Base-by-base conservation (phyloP, 805 yeast genomes). In the Cyberlindnera subsufficiens region DNA sequence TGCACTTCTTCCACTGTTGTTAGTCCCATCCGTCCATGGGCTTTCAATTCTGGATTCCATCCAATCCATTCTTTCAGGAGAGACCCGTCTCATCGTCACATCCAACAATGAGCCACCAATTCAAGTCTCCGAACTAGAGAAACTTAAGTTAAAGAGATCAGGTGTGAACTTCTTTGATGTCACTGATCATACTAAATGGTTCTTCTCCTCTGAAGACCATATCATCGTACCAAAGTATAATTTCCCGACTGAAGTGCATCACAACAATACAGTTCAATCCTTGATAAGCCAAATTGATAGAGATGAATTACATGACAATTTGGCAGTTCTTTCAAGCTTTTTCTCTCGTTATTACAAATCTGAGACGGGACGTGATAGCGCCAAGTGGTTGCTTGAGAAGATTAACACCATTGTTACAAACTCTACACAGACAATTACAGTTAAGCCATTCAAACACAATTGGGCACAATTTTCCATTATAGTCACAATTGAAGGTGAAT, bases 381-480 rank as follows among this genome's bases (percentile, higher is more conserved):
- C 95, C 7, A 56, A 71, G 39, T 87, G 95, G 93, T 67, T 89
- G 39, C 66, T 66, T 47, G 70, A 69, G 13, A 69, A 70, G 40
- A 65, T 86, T 46, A 14, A 47, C 17, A 56, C 66, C 5, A 54
- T 61, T 15, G 46, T 56, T 6, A 40, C 49, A 8, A 39, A 38
- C n/a, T 50, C 63, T 42, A 53, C 49, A 10, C 38, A 37, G 9
- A 44, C 59, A 35, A 62, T 78, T 32, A 61, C 64, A 0, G 71
- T 82, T 17, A 53, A 61, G 30, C 72, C 75, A 42, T 67, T 86
- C 46, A 64, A 72, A 20, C 96, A 90, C 60, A 71, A 65, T 2
- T 90, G 96, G 96, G 70, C 67, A 49, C 97, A 90, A 63, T 81
- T 75, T 55, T 82, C 93, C 4, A 68, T 87, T 4, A 73, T 90